phyloP scores from a whole-genome alignment of 2,329 filamentous ascomycete genomes.

The Sporothrix pseudoabietina region DNA sequence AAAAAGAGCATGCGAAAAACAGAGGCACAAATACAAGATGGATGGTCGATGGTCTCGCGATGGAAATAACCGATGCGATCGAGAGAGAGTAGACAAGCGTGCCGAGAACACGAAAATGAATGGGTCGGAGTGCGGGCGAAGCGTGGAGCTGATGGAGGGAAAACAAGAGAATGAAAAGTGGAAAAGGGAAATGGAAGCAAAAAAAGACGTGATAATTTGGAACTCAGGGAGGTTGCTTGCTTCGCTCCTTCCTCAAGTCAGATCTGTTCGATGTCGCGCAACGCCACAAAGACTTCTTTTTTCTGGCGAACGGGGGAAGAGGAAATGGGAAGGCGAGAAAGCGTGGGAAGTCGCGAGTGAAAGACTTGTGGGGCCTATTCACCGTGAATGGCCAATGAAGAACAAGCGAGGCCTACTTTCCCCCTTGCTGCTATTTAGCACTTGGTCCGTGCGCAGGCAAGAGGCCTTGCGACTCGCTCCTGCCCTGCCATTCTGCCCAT shows the following conservation, averaged over 20 bases:
- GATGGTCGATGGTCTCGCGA: background rate
- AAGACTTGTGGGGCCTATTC: constrained; percentile 19
- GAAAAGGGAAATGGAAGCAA: background rate
- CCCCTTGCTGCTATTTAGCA: constrained; percentile 27
- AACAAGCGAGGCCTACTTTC: background rate
- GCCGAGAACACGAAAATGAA: background rate
- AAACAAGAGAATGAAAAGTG: background rate
- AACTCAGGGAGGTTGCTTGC: background rate
- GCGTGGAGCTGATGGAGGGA: background rate
- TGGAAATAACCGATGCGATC: background rate
- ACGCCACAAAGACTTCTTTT: constrained; percentile 26
- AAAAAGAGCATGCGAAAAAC: background rate
- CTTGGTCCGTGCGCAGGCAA: constrained; percentile 8
- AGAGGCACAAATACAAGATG: background rate
- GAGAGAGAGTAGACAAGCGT: background rate
- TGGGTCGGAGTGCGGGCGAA: background rate
- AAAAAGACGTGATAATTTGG: background rate
- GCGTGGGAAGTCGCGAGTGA: constrained; percentile 28
- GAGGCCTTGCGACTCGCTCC: constrained; percentile 20
- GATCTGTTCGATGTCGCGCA: constrained; percentile 28
- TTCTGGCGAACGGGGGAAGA: constrained; percentile 23
- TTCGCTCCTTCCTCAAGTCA: constrained; percentile 26
- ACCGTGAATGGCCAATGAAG: constrained; percentile 25
- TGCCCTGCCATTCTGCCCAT: background rate
- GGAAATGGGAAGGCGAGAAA: constrained; percentile 22